Evolutionary conservation across 352 stramenopile species (phyloP).

Genomic region (Blastocystis hominis): DNA sequence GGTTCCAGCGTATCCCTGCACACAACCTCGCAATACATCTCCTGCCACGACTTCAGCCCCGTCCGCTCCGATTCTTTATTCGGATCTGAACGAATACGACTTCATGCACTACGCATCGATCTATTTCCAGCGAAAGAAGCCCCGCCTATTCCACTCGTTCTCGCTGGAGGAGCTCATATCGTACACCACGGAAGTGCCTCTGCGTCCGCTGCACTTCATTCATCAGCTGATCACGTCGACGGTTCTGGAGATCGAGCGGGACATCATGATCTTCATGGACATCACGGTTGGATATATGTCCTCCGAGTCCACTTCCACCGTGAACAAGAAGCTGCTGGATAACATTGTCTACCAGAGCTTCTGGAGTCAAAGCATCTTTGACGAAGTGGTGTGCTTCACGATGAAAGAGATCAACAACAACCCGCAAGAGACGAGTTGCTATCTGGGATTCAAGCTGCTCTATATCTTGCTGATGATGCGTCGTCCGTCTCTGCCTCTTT

Average conservation of each 20-base stretch:
- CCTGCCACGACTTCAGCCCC: too few species aligned
- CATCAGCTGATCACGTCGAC: not conserved
- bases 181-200: not conserved
- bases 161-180: constrained; percentile 4
- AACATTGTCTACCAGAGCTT: not conserved
- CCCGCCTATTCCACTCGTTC: constrained; percentile 26
- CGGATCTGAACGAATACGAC: not conserved
- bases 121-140: constrained; percentile 45
- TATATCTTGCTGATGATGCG: constrained; percentile 2
- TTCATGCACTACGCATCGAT: constrained; percentile 31
- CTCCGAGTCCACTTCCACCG: not conserved
- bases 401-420: constrained; percentile 36
- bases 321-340: not conserved
- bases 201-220: not conserved
- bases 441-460: not conserved
- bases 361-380: not conserved
- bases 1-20: too few species aligned
- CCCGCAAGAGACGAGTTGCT: not conserved
- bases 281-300: not conserved
- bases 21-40: too few species aligned
- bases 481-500: not conserved
- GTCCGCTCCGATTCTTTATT: not conserved
- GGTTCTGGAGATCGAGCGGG: constrained; percentile 22
- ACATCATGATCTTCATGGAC: constrained; percentile 43
- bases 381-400: constrained; percentile 33